Evolutionary conservation across 176 grass and related monocot genomes (phyloP), one percentile per base, ranked within the genome.

Genomic region (Oryza meridionalis): DNA sequence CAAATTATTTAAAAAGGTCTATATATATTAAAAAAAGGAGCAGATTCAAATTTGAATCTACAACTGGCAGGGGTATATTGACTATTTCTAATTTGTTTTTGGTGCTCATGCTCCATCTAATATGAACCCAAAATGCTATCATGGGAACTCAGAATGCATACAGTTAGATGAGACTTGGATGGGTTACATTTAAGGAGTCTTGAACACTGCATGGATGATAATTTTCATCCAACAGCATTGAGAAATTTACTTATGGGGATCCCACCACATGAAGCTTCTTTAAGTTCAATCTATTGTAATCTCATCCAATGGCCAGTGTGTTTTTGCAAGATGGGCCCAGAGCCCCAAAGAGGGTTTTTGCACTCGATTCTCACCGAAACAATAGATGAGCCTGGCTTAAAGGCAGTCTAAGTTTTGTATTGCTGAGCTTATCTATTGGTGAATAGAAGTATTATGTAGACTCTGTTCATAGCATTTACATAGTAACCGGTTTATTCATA

Each of bases 401-500:
- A 79, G 69, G 38, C 35, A 88, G 43, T 38, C 65, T 81, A 70
- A 81, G 43, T 43, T 16, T 19, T 81, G 17, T 71, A 76, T 80
- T 73, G 42, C 16, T 74, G 45, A 70, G 50, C 73, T 81, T 85
- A 40, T 81, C 17, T 55, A 67, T 72, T 82, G 71, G 10, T 26
- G 77, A 85, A 71, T 62, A 43, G 1, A 80, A 65, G 42, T 70
- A 77, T 35, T 82, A 21, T 58, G 67, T 35, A 73, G 13, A 77
- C 66, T 85, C 14, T 65, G 33, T 77, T 82, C 68, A 77, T 72
- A 49, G 29, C 86, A 86, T 88, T 55, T 72, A 14, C 26, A 29
- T 21, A 66, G 64, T 82, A 78, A 75, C 66, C 65, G 22, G 82
- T 83, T 83, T 45, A 82, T 72, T 67, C 21, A 49, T 77, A 76